Percentiles rank a stretch among this genome's conserved stretches.
phyloP scores from a whole-genome alignment of 176 grass and related monocot species.

The Triticum monococcum region DNA sequence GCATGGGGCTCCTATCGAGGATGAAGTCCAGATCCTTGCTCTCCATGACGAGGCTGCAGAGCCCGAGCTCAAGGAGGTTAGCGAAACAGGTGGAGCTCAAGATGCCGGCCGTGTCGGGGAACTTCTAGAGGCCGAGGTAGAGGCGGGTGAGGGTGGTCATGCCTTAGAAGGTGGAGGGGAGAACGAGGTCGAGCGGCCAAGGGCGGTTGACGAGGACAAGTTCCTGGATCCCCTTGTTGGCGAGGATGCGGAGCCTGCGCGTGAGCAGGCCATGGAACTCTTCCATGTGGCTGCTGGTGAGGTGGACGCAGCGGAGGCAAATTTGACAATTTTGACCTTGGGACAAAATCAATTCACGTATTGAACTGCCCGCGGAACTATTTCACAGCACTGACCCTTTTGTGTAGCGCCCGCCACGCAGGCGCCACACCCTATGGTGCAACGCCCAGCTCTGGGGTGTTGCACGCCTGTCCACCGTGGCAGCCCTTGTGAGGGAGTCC shows the following conservation, averaged over 20 bases:
- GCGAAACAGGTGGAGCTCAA: neutral
- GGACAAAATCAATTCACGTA: too few species aligned
- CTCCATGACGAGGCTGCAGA: neutral
- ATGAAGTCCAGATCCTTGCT: constrained; percentile 17
- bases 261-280: constrained; percentile 6
- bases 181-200: neutral
- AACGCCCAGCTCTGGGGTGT: too few species aligned
- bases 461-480: too few species aligned
- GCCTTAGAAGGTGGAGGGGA: neutral
- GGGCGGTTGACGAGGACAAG: neutral
- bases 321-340: too few species aligned
- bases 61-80: neutral
- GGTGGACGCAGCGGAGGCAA: constrained; percentile 1
- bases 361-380: too few species aligned
- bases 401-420: too few species aligned
- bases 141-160: constrained; percentile 4
- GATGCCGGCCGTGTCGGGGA: neutral
- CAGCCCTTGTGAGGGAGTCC: too few species aligned
- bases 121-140: neutral
- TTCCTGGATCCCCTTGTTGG: neutral
- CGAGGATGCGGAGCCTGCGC: neutral
- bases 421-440: too few species aligned
- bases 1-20: neutral
- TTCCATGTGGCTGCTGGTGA: neutral
- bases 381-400: too few species aligned